Conservation (phyloP, 2,329 filamentous ascomycete species). For the Sarocladiaceae sp. region DNA sequence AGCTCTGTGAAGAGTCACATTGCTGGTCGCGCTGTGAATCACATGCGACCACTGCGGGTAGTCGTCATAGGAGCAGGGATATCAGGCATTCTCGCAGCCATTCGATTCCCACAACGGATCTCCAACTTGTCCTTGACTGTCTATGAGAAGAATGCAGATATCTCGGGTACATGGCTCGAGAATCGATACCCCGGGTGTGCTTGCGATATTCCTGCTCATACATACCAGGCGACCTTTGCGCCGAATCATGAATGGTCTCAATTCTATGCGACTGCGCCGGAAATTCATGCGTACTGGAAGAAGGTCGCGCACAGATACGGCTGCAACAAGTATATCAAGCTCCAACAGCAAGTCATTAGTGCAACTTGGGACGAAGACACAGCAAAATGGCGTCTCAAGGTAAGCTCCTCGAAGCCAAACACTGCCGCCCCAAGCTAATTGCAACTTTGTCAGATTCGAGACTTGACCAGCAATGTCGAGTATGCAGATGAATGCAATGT, state of each 20-base stretch:
- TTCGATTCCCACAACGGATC: slow-evolving; percentile 11
- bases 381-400: slow-evolving; percentile 1
- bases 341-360: slow-evolving; percentile 3
- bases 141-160: slow-evolving; percentile 14
- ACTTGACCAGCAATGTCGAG: slow-evolving; percentile 1
- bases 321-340: slow-evolving; percentile 6
- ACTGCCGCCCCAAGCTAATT: background rate
- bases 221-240: slow-evolving; percentile 12
- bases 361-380: slow-evolving; percentile 1
- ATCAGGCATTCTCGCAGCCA: slow-evolving; percentile 12
- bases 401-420: background rate
- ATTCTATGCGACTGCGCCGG: slow-evolving; percentile 1
- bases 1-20: background rate
- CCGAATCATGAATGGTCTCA: slow-evolving; percentile 4
- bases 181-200: slow-evolving; percentile 41
- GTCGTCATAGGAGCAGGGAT: slow-evolving; percentile 14
- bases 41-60: slow-evolving; percentile 8
- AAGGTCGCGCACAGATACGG: slow-evolving; percentile 2
- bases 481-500: slow-evolving; percentile 2
- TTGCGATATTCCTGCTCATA: slow-evolving; percentile 30
- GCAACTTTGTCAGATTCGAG: background rate
- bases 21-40: background rate
- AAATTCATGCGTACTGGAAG: slow-evolving; percentile 5
- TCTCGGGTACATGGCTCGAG: slow-evolving; percentile 13
- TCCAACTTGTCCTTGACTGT: slow-evolving; percentile 11